Conservation (phyloP, 1,139 yeast genomes). For the Pneumocystis canis region DNA sequence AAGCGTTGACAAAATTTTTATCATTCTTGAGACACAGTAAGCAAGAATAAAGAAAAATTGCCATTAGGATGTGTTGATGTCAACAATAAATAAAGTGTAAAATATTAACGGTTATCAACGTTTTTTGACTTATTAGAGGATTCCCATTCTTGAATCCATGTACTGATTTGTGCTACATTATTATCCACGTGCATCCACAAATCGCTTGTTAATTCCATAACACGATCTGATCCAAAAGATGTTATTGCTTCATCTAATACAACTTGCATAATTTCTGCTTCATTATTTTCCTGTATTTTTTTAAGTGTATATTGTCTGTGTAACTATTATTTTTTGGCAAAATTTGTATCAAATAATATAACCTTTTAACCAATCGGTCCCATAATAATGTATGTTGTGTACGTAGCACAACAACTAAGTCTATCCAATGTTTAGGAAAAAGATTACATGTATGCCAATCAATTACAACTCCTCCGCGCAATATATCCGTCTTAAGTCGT, state of each 20-base stretch:
- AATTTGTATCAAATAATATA: not conserved
- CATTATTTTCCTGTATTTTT: slow-evolving; percentile 81
- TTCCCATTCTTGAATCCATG: slow-evolving; percentile 67
- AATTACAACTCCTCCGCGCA: slow-evolving; percentile 68
- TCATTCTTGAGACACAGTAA: slow-evolving; percentile 33
- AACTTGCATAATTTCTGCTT: slow-evolving; percentile 94
- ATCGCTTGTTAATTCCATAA: slow-evolving; percentile 64
- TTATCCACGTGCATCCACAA: slow-evolving; percentile 60
- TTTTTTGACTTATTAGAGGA: slow-evolving; percentile 2
- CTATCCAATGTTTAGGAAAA: slow-evolving; percentile 85
- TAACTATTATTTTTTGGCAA: not conserved
- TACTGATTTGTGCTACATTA: slow-evolving; percentile 57
- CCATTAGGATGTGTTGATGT: not conserved
- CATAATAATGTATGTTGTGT: slow-evolving; percentile 57
- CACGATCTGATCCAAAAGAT: slow-evolving; percentile 61
- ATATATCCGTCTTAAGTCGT: slow-evolving; percentile 53
- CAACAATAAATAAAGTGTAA: not conserved
- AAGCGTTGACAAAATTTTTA: slow-evolving; percentile 61
- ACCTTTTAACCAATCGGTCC: slow-evolving; percentile 50
- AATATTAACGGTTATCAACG: not conserved
- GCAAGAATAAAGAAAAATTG: not conserved
- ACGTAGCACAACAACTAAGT: slow-evolving; percentile 74
- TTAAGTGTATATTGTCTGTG: slow-evolving; percentile 55
- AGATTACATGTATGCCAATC: slow-evolving; percentile 98
- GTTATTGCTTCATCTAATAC: slow-evolving; percentile 76